phyloP scores from a whole-genome alignment of 2,329 filamentous ascomycete genomes.

The Talaromyces rugulosus region DNA sequence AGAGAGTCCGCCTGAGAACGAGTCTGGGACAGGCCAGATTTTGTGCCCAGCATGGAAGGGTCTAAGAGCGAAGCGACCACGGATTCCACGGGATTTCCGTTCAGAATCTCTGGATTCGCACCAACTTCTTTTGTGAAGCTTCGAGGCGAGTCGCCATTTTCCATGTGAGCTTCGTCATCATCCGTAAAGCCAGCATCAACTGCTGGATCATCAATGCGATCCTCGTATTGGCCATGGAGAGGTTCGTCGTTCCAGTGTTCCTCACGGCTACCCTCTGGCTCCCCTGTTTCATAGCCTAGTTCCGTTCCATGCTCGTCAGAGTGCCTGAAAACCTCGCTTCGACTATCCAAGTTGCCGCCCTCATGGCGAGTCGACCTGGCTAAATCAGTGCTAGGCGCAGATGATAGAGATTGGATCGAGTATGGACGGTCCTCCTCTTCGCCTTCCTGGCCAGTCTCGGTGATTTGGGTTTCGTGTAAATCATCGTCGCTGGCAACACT shows the following conservation, averaged over 20 bases:
- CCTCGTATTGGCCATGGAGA: neutral
- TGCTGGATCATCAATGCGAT: neutral
- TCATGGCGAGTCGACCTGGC: slow-evolving; percentile 53
- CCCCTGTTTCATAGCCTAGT: slow-evolving; percentile 34
- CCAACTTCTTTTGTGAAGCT: slow-evolving; percentile 67
- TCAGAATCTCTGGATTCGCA: slow-evolving; percentile 72
- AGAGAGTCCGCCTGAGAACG: slow-evolving; percentile 41
- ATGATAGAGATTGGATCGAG: slow-evolving; percentile 58
- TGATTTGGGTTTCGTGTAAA: slow-evolving; percentile 59
- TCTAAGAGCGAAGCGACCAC: slow-evolving; percentile 86
- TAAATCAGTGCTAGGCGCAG: slow-evolving; percentile 55
- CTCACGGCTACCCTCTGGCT: slow-evolving; percentile 21
- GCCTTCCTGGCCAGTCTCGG: slow-evolving; percentile 58
- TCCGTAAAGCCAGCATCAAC: slow-evolving; percentile 53
- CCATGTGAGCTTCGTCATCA: slow-evolving; percentile 36
- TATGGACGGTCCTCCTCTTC: slow-evolving; percentile 43
- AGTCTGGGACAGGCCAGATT: slow-evolving; percentile 48
- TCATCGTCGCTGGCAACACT: slow-evolving; percentile 85
- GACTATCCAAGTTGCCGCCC: slow-evolving; percentile 47
- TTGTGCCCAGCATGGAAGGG: slow-evolving; percentile 68
- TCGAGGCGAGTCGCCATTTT: slow-evolving; percentile 46
- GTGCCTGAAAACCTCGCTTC: slow-evolving; percentile 46
- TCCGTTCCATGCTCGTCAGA: slow-evolving; percentile 30
- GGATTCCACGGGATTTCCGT: slow-evolving; percentile 72
- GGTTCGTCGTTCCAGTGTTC: slow-evolving; percentile 21